Evolutionary conservation across 2,329 filamentous ascomycete species (phyloP), one percentile per base, ranked within the genome.

Genomic region (Penicillium brevicompactum): DNA sequence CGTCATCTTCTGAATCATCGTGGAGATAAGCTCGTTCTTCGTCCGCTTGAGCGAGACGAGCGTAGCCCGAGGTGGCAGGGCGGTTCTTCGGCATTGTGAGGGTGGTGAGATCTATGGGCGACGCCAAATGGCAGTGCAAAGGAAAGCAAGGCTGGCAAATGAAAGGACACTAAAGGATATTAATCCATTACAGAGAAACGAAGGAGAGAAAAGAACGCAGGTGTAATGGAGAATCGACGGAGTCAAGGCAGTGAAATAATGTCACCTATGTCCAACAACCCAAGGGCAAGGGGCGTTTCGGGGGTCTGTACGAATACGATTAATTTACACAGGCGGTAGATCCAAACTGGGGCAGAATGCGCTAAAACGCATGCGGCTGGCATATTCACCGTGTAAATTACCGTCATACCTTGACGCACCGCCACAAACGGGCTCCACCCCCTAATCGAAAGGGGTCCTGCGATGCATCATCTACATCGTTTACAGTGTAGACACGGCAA

Each of bases 21-120:
- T 88, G 82, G 51, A 73, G 71, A 44, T 72, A 68, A 45, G 66
- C 63, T 62, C 70, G 64, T 49, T 78, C 74, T 64, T 88, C 86
- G 69, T 92, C 90, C 64, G 89, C 90, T 76, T 94, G 90, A 60
- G 90, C 87, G 55, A 94, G 86, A 69, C 89, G 89, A 74, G 91
- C 90, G 77, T 94, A 94, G 74, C 90, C 90, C 61, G 90, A 92
- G 42, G 88, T 90, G 55, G 88, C 82, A 58, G 88, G 89, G 55
- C 87, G 83, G 59, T 79, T 79, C 71, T 84, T 85, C 67, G 87
- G 82, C 88, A 90, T 90, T 60, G 68, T 78, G 64, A 57, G 56
- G 74, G 75, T 57, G 45, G 48, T 43, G 22, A n/a, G 43, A 49
- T 58, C 27, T 54, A 59, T 47, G 43, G 50, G 46, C 51, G 49